Evolutionary conservation across 257 asterid genomes (phyloP).

Genomic region (Nicotiana attenuata): DNA sequence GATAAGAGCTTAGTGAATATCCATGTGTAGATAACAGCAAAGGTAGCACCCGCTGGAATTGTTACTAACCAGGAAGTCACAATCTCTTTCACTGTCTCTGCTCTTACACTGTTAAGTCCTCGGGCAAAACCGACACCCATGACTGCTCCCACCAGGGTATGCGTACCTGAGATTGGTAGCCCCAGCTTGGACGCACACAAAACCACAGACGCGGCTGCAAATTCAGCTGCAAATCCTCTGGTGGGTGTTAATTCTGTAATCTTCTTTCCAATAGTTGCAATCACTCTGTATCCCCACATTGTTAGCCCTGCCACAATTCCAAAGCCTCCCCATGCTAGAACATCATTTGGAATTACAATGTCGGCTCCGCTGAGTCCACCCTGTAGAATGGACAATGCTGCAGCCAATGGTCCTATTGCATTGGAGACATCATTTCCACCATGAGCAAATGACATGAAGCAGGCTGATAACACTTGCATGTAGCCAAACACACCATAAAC

Average conservation of each 20-base stretch:
- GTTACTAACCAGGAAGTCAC: slow-evolving; percentile 89
- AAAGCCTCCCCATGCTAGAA: slow-evolving; percentile 95
- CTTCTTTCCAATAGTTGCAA: slow-evolving; percentile 88
- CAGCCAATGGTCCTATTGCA: slow-evolving; percentile 89
- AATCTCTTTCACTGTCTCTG: slow-evolving; percentile 88
- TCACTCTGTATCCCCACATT: slow-evolving; percentile 90
- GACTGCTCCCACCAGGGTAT: slow-evolving; percentile 94
- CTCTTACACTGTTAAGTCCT: slow-evolving; percentile 81
- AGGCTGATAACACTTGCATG: slow-evolving; percentile 86
- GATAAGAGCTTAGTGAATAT: slow-evolving; percentile 67
- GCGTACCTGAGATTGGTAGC: slow-evolving; percentile 89
- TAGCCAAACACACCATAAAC: slow-evolving; percentile 92
- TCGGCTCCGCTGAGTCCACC: slow-evolving; percentile 57
- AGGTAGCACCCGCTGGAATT: slow-evolving; percentile 78
- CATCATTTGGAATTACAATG: slow-evolving; percentile 71
- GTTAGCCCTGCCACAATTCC: slow-evolving; percentile 88
- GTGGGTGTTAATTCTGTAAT: slow-evolving; percentile 90
- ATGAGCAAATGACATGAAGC: slow-evolving; percentile 97
- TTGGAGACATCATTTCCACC: slow-evolving; percentile 98
- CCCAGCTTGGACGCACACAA: slow-evolving; percentile 80
- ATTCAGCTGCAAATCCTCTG: slow-evolving; percentile 91
- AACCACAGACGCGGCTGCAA: slow-evolving; percentile 95
- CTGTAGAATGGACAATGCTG: slow-evolving; percentile 79
- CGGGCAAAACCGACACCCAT: slow-evolving; percentile 97
- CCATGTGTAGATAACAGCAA: slow-evolving; percentile 81